Evolutionary conservation across 768 basidiomycete genomes (phyloP), one percentile per base, ranked within the genome.

Genomic region (Aureoboletus auriporus): DNA sequence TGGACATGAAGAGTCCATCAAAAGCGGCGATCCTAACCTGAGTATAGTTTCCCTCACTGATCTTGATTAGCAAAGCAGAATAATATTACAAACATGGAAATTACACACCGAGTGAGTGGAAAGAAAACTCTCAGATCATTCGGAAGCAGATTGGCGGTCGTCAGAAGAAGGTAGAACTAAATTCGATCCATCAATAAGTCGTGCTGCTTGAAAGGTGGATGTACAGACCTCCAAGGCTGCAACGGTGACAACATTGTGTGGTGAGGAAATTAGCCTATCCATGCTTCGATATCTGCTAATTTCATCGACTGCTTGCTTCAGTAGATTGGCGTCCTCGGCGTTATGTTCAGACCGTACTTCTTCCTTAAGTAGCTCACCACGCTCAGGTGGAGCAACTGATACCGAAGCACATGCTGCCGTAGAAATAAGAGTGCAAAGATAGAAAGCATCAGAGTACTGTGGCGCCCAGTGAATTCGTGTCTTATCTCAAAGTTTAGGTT

Each of bases 261-360:
- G 83, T 1, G 94, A 95, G 8, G 96, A 93, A 48, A 97, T 93
- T 13, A 98, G 75, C 46, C 93, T 78, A 67, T 99, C 96, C 84
- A 96, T 92, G 60, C 84, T 90, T 48, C 92, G 84, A 70, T 94
- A 95, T 38, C 95, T 80, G 59, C 93, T 89, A 29, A 97, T 80
- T 63, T 95, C 92, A 16, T 83, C 76, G 39, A 86, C 65, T 2
- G 86, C 88, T 56, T 86, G 82, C 57, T 84, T 83, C 42, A 94
- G 65, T 10, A 94, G 73, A 33, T 79, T 78, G 26, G 71, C 71
- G 55, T 89, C 88, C 62, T 90, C 85, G 20, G 72, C 71, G 55
- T 75, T 87, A 52, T 84, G 80, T 49, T 87, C 81, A 16, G 72
- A 77, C 41, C 76, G 78, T 17, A 80, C 73, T 63, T 90, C 86